Conservation (phyloP, 257 asterid genomes). For the Scutellaria minor region DNA sequence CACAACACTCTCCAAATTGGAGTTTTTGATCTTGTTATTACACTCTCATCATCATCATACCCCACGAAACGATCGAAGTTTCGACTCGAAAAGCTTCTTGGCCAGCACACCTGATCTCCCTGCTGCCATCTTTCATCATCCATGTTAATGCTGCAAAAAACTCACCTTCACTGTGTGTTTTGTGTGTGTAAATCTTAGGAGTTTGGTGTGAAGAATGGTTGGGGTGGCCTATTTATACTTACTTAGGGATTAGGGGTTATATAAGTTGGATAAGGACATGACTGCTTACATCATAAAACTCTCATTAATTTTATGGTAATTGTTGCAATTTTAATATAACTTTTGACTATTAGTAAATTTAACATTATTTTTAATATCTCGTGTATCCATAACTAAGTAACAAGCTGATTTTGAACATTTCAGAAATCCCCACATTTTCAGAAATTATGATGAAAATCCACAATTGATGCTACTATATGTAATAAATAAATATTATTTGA, state of each 20-base stretch:
- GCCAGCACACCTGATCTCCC: conserved; percentile 43
- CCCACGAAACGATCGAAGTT: conserved; percentile 44
- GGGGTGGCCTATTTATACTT: conserved; percentile 24
- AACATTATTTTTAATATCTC: too few species aligned
- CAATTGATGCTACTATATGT: too few species aligned
- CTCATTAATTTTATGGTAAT: too few species aligned
- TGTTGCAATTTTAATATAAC: too few species aligned
- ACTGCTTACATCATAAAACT: too few species aligned
- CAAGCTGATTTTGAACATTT: too few species aligned
- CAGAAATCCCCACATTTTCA: too few species aligned
- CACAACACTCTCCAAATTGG: conserved; percentile 56
- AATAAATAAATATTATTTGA: too few species aligned
- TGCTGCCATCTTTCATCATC: conserved; percentile 41
- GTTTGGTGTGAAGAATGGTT: conserved; percentile 7
- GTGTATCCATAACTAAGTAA: too few species aligned
- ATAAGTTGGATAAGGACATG: background rate
- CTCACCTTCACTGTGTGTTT: background rate
- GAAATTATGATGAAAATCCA: too few species aligned
- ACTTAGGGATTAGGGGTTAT: background rate
- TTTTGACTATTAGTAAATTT: too few species aligned
- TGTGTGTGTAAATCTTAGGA: conserved; percentile 12
- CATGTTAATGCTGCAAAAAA: conserved; percentile 30
- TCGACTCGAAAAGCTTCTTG: conserved; percentile 42
- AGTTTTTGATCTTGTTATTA: conserved; percentile 41
- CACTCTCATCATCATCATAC: conserved; percentile 15